Evolutionary conservation across 768 basidiomycete genomes (phyloP), one percentile per base, ranked within the genome.

Genomic region (Hypholoma sublateritium): DNA sequence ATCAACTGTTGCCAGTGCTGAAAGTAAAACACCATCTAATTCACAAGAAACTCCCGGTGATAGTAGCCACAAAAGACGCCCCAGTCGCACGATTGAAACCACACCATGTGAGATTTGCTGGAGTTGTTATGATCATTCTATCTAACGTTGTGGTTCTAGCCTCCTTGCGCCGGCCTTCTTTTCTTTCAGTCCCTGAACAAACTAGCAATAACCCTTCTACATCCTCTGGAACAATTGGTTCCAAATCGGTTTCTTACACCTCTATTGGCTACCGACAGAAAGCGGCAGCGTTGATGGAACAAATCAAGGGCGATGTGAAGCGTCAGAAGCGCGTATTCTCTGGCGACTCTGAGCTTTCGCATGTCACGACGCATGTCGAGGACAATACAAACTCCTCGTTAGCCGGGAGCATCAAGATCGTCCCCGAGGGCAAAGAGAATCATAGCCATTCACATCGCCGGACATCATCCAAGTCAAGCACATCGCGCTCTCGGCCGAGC

Each of bases 281-380:
- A 62, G 93, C 91, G 12, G 89, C 84, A 8, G 84, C 78, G 22
- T 71, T 95, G 45, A 93, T 95, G 89, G 88, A 88, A 22, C 89
- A 92, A 61, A 93, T 95, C 61, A 88, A 88, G 70, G 81, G 78
- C 56, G 90, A 91, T 63, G 84, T 92, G 80, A 85, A 83, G 64
- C 81, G 85, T 4, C 80, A 82, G 50, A 91, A 91, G 69, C 85
- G 88, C 12, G 63, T 90, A 1, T 88, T 89, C 65, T 88, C 88
- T 1, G 79, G 78, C 5, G 87, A 88, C 16, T 85, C 84, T 0
- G 86, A 87, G 14, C 58, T 74, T 46, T 83, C 83, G 16, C 77
- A 74, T 57, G 67, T 70, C 52, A 74, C 70, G 13, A 66, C 72
- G 7, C 70, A 70, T 57, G 59, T 69, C 21, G 75, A 75, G 59